Percentiles rank a stretch among this genome's conserved stretches.
These are phyloP conservation scores for Aspergillus ruber DNA, from an alignment of 2,329 filamentous ascomycete species.

Conservation along the genomic window DNA sequence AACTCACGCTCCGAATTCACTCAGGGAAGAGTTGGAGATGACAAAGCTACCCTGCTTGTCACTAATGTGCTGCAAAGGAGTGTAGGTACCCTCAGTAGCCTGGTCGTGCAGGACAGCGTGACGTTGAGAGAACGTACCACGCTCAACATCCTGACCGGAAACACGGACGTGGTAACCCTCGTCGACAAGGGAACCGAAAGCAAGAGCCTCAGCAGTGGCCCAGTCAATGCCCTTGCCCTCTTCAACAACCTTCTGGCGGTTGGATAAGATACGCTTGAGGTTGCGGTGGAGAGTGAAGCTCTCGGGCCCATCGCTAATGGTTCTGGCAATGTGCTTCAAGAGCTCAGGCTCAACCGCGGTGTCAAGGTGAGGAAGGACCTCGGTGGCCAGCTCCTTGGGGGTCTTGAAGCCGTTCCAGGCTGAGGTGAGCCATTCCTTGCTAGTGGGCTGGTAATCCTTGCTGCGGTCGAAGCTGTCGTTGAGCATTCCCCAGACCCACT, in stretches of 20 bases:
- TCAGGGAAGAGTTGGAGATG: slow-evolving; percentile 90
- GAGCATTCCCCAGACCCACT: slow-evolving; percentile 99
- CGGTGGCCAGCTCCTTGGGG: slow-evolving; percentile 90
- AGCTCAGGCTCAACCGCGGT: slow-evolving; percentile 70
- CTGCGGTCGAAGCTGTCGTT: slow-evolving; percentile 96
- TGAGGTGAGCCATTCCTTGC: slow-evolving; percentile 97
- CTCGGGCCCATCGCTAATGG: slow-evolving; percentile 72
- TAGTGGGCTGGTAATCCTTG: slow-evolving; percentile 93
- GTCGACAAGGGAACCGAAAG: slow-evolving; percentile 81
- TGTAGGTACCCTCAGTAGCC: slow-evolving; percentile 87
- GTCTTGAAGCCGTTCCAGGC: slow-evolving; percentile 99
- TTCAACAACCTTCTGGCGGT: slow-evolving; percentile 82
- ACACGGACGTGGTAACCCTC: slow-evolving; percentile 97
- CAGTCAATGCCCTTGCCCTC: slow-evolving; percentile 97
- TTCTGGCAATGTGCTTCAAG: slow-evolving; percentile 73
- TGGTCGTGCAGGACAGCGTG: slow-evolving; percentile 98
- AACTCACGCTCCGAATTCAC: slow-evolving; percentile 59
- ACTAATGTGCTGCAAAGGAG: slow-evolving; percentile 80
- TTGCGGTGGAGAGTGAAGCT: slow-evolving; percentile 89
- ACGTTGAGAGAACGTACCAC: slow-evolving; percentile 97
- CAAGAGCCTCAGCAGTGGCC: slow-evolving; percentile 92
- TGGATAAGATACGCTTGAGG: slow-evolving; percentile 88
- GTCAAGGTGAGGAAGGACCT: slow-evolving; percentile 84
- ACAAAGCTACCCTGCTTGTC: slow-evolving; percentile 92
- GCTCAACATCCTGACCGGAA: slow-evolving; percentile 97